A percentile compares a stretch with the other conserved stretches of the same genome.
These are phyloP conservation scores for Fraxinus greggii DNA, from an alignment of 305 asterid genomes.

Conservation along the genomic window DNA sequence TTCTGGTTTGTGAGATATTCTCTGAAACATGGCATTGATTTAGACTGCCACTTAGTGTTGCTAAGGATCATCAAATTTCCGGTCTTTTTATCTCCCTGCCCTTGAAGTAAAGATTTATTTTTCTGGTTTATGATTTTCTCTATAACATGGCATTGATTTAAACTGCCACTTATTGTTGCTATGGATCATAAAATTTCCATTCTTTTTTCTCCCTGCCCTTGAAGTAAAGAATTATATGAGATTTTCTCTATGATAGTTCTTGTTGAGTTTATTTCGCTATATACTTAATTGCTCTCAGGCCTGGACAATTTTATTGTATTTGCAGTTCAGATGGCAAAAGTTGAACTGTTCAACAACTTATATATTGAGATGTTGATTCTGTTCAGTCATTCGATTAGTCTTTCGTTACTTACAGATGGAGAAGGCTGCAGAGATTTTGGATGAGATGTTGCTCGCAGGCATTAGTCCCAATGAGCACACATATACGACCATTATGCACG, in stretches of 20 bases:
- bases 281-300: background rate
- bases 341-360: background rate
- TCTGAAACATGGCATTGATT: background rate
- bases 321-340: slow-evolving; percentile 7
- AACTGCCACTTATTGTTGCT: no score
- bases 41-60: background rate
- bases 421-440: slow-evolving; percentile 71
- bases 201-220: background rate
- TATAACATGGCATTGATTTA: background rate
- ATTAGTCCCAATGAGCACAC: slow-evolving; percentile 84
- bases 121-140: background rate
- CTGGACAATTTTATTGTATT: background rate
- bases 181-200: background rate
- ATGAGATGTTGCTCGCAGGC: slow-evolving; percentile 82
- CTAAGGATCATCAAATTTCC: background rate
- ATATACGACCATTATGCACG: slow-evolving; percentile 90
- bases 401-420: slow-evolving; percentile 59
- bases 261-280: background rate
- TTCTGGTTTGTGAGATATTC: background rate
- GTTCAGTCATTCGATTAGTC: background rate
- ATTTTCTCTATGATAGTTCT: background rate
- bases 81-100: background rate
- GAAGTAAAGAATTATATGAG: background rate
- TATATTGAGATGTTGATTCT: background rate
- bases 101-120: background rate